These are phyloP conservation scores for Eutrema yunnanense DNA, from an alignment of 345 rosid genomes.

Conservation along the genomic window DNA sequence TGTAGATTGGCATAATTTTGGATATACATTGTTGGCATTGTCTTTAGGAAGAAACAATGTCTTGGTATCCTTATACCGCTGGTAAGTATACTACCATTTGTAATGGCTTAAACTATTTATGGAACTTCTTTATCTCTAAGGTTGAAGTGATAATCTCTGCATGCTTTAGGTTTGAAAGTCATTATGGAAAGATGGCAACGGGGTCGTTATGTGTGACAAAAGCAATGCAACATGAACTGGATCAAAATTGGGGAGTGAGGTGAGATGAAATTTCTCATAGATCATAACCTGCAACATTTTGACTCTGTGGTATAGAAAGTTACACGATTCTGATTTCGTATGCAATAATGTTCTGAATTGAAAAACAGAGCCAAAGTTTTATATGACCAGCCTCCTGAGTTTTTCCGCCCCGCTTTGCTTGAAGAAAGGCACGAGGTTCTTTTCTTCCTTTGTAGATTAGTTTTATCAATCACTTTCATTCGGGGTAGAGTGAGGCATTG, in stretches of 20 bases:
- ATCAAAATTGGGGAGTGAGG: slow-evolving; percentile 96
- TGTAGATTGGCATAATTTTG: slow-evolving; percentile 98
- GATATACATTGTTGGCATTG: slow-evolving; percentile 83
- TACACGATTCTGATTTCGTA: background rate
- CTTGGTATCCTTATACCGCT: slow-evolving; percentile 73
- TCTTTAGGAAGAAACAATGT: slow-evolving; percentile 78
- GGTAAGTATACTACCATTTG: slow-evolving; percentile 39
- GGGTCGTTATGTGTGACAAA: slow-evolving; percentile 84
- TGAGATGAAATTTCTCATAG: slow-evolving; percentile 35
- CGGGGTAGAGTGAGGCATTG: background rate
- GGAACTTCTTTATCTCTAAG: too few species aligned
- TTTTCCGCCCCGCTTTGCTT: slow-evolving; percentile 68
- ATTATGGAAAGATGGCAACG: slow-evolving; percentile 77
- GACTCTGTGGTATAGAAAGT: background rate
- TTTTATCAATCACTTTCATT: background rate
- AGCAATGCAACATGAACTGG: slow-evolving; percentile 97
- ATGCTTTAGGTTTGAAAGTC: slow-evolving; percentile 69
- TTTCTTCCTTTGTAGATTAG: slow-evolving; percentile 5
- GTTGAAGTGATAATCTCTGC: background rate
- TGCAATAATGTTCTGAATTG: slow-evolving; percentile 2
- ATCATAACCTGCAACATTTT: slow-evolving; percentile 19
- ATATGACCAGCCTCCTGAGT: slow-evolving; percentile 96
- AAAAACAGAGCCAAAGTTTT: slow-evolving; percentile 64
- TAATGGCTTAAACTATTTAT: background rate
- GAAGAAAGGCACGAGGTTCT: slow-evolving; percentile 75